Evolutionary conservation across 148 eudicot genomes (phyloP), one percentile per base, ranked within the genome.

Genomic region (Diospyros lotus): DNA sequence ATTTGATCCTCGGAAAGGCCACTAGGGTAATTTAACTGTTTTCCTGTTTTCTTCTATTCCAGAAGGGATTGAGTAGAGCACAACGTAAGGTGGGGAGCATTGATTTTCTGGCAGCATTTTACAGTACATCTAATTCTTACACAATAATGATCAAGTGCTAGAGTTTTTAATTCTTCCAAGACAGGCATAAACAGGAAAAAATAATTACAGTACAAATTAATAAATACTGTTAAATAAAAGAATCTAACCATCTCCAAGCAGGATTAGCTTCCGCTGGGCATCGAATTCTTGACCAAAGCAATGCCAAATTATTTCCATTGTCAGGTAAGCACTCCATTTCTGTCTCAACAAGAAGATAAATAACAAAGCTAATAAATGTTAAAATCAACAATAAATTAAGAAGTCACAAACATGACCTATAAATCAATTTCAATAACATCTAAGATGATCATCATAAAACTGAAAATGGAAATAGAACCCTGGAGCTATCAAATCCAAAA

Each of bases 161-260:
- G 67, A 76, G 61, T 18, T 38, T 14, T 28, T 1, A 1, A 12
- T 72, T 12, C 44, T 43, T 39, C 42, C 5, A 59, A 48, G 17
- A 6, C 14, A 42, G 42, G 7, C 44, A 43, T 5, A 10, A 45
- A 41, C 13, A 38, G 1, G 61, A 41, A 64, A 59, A 43, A 66
- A 6, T 15, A 18, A n/a, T 56, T 11, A 55, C 64, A 46, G 53
- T 12, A 38, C 42, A 45, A 60, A 15, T 64, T 60, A 14, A 66
- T 13, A 66, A 62, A 58, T 14, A 17, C 4, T 55, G 65, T 43
- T 52, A 28, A n/a, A 8, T 12, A 55, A 9, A 13, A 39, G 66
- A 12, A 66, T 60, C 52, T 83, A 81, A 95, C 98, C 98, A 95
- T 92, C 89, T 90, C 98, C 98, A 95, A 48, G 82, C 66, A 78